Conservation (phyloP, 2,329 filamentous ascomycete species). For the Helotiales sp. region DNA sequence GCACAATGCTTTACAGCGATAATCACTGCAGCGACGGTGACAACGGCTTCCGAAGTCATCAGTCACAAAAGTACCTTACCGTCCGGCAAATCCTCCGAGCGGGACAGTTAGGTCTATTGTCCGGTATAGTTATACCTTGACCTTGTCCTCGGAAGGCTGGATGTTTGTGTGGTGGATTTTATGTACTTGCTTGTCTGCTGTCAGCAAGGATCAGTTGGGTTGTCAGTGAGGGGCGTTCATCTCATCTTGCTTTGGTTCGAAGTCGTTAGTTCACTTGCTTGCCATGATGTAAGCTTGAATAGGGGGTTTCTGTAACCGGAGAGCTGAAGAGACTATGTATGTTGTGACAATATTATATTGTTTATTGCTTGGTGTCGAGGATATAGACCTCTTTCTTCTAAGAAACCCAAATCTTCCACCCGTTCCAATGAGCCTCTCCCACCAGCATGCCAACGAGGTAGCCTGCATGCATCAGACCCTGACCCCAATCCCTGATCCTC, state of each 20-base stretch:
- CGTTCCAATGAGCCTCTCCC: background rate
- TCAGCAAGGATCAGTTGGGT: background rate
- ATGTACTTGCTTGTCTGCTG: background rate
- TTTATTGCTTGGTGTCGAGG: background rate
- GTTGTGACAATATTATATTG: no score
- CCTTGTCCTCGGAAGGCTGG: background rate
- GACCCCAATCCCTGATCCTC: background rate
- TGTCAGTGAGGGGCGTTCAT: background rate
- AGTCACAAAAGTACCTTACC: constrained; percentile 5
- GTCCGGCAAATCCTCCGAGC: background rate
- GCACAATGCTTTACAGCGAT: background rate
- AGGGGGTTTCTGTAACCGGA: no score
- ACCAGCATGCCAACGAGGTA: background rate
- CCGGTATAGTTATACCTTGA: background rate
- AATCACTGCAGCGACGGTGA: background rate
- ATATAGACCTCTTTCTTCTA: background rate
- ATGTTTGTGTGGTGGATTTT: background rate
- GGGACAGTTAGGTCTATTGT: background rate
- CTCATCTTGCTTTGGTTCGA: background rate
- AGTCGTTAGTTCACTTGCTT: background rate
- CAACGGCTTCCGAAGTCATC: constrained; percentile 5
- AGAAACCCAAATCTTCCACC: background rate
- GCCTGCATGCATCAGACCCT: constrained; percentile 6
- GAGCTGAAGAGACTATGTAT: no score
- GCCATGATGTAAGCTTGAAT: no score